Evolutionary conservation across 306 rosid genomes (phyloP).

Genomic region (Malus domestica): ASM211411v1 NC_041800.1:29692733-29693232

Average conservation of each 20-base stretch:
- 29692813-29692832: constrained; percentile 66
- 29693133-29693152: constrained; percentile 87
- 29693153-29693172: constrained; percentile 48
- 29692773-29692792: constrained; percentile 53
- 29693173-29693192: constrained; percentile 30
- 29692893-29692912: constrained; percentile 68
- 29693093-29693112: constrained; percentile 35
- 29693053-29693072: constrained; percentile 54
- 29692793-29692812: constrained; percentile 62
- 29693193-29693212: constrained; percentile 61
- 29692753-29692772: constrained; percentile 52
- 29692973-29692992: constrained; percentile 58
- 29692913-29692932: constrained; percentile 59
- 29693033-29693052: constrained; percentile 74
- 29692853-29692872: constrained; percentile 81
- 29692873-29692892: constrained; percentile 65
- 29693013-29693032: constrained; percentile 93
- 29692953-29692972: constrained; percentile 43
- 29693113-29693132: constrained; percentile 63
- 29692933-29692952: constrained; percentile 56
- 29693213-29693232: constrained; percentile 68
- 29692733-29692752: constrained; percentile 54
- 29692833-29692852: constrained; percentile 54
- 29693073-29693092: constrained; percentile 66
- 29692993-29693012: constrained; percentile 89